Conservation (phyloP, 192 early-diverging fungal species). For the Rhizophlyctis rosea region DNA sequence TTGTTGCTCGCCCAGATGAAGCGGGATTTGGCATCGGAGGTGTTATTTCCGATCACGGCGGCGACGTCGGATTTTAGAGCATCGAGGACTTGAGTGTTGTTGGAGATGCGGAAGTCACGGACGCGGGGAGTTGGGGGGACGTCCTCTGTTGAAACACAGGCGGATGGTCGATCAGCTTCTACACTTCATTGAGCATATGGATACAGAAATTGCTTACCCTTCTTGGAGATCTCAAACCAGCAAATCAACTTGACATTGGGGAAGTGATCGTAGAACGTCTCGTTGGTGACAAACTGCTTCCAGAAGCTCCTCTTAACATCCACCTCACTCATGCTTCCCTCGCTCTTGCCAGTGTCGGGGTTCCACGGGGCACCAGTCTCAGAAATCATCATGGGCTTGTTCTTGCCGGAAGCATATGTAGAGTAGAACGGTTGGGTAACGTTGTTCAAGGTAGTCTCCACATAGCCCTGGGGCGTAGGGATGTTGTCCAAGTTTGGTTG, state of each 20-base stretch:
- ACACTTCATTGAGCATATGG: no score
- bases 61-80: constrained; percentile 30
- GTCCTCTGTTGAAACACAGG: no score
- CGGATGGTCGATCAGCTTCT: no score
- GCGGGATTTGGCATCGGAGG: no score
- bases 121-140: no score
- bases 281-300: constrained; percentile 29
- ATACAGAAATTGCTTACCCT: constrained; percentile 23
- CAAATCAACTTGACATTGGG: constrained; percentile 37
- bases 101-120: constrained; percentile 28
- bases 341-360: not conserved
- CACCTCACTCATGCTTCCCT: constrained; percentile 28
- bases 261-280: constrained; percentile 13
- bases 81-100: constrained; percentile 5
- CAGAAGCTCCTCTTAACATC: constrained; percentile 36
- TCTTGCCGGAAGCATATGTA: not conserved
- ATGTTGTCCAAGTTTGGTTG: no score
- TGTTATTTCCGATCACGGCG: no score
- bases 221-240: constrained; percentile 33
- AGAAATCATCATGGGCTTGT: no score
- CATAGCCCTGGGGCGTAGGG: constrained; percentile 14
- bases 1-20: no score
- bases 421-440: constrained; percentile 30
- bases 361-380: no score
- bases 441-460: no score